phyloP scores from a whole-genome alignment of 2,329 filamentous ascomycete species.

The Mycosphaerella sp. region DNA sequence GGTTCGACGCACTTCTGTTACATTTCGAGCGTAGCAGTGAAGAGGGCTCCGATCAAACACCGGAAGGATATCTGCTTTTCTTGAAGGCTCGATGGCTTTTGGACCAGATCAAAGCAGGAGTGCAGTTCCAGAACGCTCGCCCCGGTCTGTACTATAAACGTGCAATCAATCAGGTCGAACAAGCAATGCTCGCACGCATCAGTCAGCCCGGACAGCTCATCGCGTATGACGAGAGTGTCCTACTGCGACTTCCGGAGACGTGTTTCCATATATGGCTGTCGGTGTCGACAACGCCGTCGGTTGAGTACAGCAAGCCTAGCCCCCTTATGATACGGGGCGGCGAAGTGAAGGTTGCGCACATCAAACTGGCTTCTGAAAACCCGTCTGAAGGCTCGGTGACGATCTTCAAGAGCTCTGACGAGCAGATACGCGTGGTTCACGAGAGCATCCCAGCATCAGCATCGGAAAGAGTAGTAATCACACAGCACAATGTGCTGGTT shows the following conservation, averaged over 20 bases:
- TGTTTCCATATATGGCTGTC: constrained; percentile 15
- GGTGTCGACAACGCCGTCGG: background rate
- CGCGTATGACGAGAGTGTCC: constrained; percentile 13
- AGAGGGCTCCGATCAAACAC: constrained; percentile 11
- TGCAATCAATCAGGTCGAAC: constrained; percentile 20
- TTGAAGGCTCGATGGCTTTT: constrained; percentile 23
- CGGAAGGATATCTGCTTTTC: constrained; percentile 19
- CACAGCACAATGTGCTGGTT: constrained; percentile 12
- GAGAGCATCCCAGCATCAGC: constrained; percentile 10
- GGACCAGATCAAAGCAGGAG: constrained; percentile 8
- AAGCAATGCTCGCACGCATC: constrained; percentile 14
- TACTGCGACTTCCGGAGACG: constrained; percentile 13
- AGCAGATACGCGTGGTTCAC: constrained; percentile 19
- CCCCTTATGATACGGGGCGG: constrained; percentile 16
- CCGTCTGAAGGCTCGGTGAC: constrained; percentile 13
- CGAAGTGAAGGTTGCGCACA: constrained; percentile 13
- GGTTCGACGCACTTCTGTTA: constrained; percentile 18
- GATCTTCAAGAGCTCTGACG: constrained; percentile 18
- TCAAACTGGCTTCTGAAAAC: constrained; percentile 9
- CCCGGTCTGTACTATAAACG: constrained; percentile 23
- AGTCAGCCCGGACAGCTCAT: constrained; percentile 13
- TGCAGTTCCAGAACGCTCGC: constrained; percentile 16
- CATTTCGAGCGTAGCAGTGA: constrained; percentile 17
- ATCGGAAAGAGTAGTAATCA: constrained; percentile 13
- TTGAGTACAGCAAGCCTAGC: constrained; percentile 15